Percentiles rank a stretch among this genome's conserved stretches.
Conservation (phyloP, 108 stramenopile genomes). For the Pseudonitzschia multistriata region DNA sequence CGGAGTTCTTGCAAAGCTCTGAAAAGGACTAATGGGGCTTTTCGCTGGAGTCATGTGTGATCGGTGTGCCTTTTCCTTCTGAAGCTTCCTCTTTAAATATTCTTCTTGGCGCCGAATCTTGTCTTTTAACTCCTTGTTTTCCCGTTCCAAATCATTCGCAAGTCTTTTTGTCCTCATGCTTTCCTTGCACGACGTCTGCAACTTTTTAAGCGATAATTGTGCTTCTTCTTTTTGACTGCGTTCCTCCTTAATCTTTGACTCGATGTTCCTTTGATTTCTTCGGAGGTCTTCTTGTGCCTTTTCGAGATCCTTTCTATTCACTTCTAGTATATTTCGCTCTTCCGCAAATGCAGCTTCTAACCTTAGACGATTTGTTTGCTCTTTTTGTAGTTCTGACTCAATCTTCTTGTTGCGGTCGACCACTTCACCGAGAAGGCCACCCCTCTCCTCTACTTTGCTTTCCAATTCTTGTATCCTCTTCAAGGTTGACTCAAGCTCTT, state of each 20-base stretch:
- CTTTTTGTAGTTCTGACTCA: slow-evolving; percentile 27
- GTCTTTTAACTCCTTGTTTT: slow-evolving; percentile 53
- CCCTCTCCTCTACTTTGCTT: slow-evolving; percentile 19
- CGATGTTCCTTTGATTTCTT: slow-evolving; percentile 14
- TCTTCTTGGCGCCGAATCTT: slow-evolving; percentile 57
- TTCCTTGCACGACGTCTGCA: slow-evolving; percentile 20
- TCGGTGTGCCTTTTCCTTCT: slow-evolving; percentile 44
- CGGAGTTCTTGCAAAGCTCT: slow-evolving; percentile 3
- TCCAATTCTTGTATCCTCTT: slow-evolving; percentile 18
- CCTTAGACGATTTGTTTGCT: slow-evolving; percentile 9
- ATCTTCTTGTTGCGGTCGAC: slow-evolving; percentile 38
- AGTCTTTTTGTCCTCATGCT: slow-evolving; percentile 15
- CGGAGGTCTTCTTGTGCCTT: slow-evolving; percentile 11
- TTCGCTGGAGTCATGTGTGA: slow-evolving; percentile 5
- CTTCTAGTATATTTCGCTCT: slow-evolving; percentile 10
- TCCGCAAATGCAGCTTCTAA: slow-evolving; percentile 15
- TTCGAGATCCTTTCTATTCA: slow-evolving; percentile 6
- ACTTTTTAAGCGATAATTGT: slow-evolving; percentile 14
- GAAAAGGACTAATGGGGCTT: background rate
- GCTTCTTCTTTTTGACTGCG: slow-evolving; percentile 19
- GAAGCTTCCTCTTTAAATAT: slow-evolving; percentile 44
- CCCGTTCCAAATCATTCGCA: slow-evolving; percentile 43
- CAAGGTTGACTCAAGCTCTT: slow-evolving; percentile 16
- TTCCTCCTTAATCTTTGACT: slow-evolving; percentile 27
- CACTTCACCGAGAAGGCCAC: slow-evolving; percentile 35